Conservation (phyloP, 78 protist species). For the Cyanophora paradoxa region DNA sequence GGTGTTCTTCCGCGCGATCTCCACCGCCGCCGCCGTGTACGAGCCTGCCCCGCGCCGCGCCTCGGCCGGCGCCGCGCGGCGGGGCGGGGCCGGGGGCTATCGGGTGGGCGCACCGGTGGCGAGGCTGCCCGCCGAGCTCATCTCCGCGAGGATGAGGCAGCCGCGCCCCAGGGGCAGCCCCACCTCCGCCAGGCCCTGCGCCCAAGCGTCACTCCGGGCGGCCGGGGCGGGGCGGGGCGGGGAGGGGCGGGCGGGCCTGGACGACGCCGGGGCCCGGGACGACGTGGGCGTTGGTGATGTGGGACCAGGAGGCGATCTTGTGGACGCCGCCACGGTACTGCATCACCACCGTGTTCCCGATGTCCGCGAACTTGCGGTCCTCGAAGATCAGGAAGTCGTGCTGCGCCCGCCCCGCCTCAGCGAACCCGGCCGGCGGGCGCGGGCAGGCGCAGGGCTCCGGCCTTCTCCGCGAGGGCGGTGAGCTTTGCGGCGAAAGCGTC, state of each 20-base stretch:
- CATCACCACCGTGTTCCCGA: constrained; percentile 69
- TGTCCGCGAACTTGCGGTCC: constrained; percentile 90
- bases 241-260: not conserved
- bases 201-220: not conserved
- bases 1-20: constrained; percentile 2
- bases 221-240: not conserved
- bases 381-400: constrained; percentile 80
- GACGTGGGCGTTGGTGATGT: constrained; percentile 57
- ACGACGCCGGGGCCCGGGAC: constrained; percentile 34
- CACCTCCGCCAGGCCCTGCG: constrained; percentile 27
- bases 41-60: not conserved
- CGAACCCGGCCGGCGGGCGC: no score
- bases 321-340: constrained; percentile 73
- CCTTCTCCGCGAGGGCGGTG: constrained; percentile 28
- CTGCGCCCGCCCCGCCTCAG: no score
- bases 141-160: constrained; percentile 70
- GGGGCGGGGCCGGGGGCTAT: not conserved
- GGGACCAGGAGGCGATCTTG: constrained; percentile 54
- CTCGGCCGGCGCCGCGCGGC: not conserved
- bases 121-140: constrained; percentile 39
- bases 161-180: constrained; percentile 58
- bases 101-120: not conserved
- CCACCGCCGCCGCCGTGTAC: constrained; percentile 19
- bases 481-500: constrained; percentile 16
- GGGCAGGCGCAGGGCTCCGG: no score